These are phyloP conservation scores for Penicillium hordei DNA, from an alignment of 2,329 filamentous ascomycete species.

Conservation along the genomic window DNA sequence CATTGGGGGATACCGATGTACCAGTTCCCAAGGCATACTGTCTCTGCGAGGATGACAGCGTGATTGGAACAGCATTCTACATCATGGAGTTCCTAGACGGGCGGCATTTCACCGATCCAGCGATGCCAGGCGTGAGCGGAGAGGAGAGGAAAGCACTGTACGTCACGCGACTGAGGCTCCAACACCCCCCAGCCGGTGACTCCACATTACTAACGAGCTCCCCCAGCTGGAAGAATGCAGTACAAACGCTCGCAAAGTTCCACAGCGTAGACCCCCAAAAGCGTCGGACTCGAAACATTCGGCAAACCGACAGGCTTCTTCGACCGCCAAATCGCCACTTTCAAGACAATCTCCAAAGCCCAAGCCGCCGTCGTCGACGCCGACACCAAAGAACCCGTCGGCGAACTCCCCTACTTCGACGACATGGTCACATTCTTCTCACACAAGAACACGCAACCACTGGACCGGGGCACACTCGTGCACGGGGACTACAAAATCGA, in stretches of 20 bases:
- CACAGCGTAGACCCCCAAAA: slow-evolving; percentile 69
- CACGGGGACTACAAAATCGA: slow-evolving; percentile 98
- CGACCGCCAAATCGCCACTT: slow-evolving; percentile 78
- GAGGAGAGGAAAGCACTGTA: slow-evolving; percentile 71
- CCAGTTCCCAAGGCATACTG: slow-evolving; percentile 81
- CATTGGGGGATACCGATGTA: slow-evolving; percentile 75
- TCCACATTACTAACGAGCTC: neutral
- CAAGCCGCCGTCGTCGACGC: slow-evolving; percentile 75
- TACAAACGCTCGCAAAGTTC: slow-evolving; percentile 79
- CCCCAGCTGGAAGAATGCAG: slow-evolving; percentile 73
- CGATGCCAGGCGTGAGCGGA: slow-evolving; percentile 69
- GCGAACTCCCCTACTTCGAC: slow-evolving; percentile 77
- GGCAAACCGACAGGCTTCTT: slow-evolving; percentile 79
- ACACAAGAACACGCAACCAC: slow-evolving; percentile 67
- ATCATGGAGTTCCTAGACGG: slow-evolving; percentile 96
- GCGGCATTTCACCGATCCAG: slow-evolving; percentile 86
- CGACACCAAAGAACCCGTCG: slow-evolving; percentile 74
- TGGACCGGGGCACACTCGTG: slow-evolving; percentile 74
- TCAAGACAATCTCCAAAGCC: slow-evolving; percentile 71
- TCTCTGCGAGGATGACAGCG: slow-evolving; percentile 75
- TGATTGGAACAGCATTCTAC: slow-evolving; percentile 92
- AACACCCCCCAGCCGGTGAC: neutral
- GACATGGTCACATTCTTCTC: slow-evolving; percentile 78
- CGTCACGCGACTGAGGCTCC: slow-evolving; percentile 21
- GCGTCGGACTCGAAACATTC: slow-evolving; percentile 69